Base-by-base conservation (phyloP, 2,329 filamentous ascomycete genomes). In the Aspergillus alliaceus region DNA sequence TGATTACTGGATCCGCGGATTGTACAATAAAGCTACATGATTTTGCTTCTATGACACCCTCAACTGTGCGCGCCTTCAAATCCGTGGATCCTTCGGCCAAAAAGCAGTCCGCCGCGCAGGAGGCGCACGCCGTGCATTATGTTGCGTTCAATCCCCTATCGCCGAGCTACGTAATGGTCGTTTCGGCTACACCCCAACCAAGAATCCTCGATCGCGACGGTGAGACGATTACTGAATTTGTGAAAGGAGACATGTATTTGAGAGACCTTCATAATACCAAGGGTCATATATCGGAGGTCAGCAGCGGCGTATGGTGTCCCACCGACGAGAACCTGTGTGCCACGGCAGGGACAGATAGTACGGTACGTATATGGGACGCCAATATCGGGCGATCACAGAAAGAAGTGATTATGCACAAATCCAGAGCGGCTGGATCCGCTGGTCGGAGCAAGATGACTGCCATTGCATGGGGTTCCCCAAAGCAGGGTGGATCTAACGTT, bases 171-270 rank as follows among this genome's bases (percentile, higher is more conserved):
- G 87, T 99, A 59, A 84, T 99, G 32, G 96, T 95, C 65, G 82
- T 98, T 44, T 90, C 92, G 7, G 92, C 93, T 6, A 90, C 93
- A 39, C 88, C 93, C 1, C 93, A 98, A 73, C 91, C 93, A 12
- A 93, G 92, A 73, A 87, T 99, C 24, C 82, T 98, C 72, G 90
- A 86, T 66, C 87, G 95, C 68, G 93, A 99, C 77, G 95, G 95
- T 37, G 91, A 96, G 44, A 82, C 90, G 7, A 67, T 96, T 49
- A 88, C 89, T 1, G 92, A 97, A 69, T 98, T 96, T 64, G 89
- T 92, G 65, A 99, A 99, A 77, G 95, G 95, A 46, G 95, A 99
- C 72, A 98, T 98, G 93, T 99, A 99, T 69, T 78, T 99, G 64
- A 85, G 93, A 54, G 95, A 99, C 73, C 96, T 98, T 89, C 86